Percentiles rank a stretch among this genome's conserved stretches.
Conservation (phyloP, 345 rosid species). For the Melaleuca alternifolia region DNA sequence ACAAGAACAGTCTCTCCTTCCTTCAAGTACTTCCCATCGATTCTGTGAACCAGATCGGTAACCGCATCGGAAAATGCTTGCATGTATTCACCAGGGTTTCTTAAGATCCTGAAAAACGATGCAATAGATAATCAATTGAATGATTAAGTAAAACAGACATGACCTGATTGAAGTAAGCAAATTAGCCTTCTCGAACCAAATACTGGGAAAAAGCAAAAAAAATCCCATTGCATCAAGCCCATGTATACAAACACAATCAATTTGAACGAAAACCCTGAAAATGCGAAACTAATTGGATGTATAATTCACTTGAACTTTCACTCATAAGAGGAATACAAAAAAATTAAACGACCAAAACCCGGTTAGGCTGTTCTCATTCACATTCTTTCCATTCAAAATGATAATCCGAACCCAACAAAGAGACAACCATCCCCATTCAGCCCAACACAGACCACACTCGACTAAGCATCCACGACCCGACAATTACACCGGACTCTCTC, state of each 20-base stretch:
- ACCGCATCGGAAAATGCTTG: slow-evolving; percentile 92
- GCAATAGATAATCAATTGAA: neutral
- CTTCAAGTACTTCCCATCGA: slow-evolving; percentile 65
- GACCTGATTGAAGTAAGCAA: neutral
- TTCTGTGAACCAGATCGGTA: slow-evolving; percentile 62
- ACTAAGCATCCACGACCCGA: neutral
- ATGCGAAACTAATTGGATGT: neutral
- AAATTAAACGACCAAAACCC: neutral
- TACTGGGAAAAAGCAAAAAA: neutral
- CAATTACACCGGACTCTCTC: neutral
- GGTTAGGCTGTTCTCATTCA: neutral
- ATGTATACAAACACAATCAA: neutral
- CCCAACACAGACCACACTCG: neutral
- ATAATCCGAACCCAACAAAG: neutral
- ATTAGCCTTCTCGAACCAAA: neutral
- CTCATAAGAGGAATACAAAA: neutral
- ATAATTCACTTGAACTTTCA: neutral
- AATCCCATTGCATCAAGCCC: neutral
- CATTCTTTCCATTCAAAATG: neutral
- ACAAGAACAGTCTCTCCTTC: slow-evolving; percentile 80
- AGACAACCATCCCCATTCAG: neutral
- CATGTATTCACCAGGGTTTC: slow-evolving; percentile 75
- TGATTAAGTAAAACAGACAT: neutral
- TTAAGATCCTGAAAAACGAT: slow-evolving; percentile 46
- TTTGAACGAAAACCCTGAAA: neutral